These are phyloP conservation scores for Eucalyptus regnans DNA, from an alignment of 345 rosid genomes.

Conservation along the genomic window DNA sequence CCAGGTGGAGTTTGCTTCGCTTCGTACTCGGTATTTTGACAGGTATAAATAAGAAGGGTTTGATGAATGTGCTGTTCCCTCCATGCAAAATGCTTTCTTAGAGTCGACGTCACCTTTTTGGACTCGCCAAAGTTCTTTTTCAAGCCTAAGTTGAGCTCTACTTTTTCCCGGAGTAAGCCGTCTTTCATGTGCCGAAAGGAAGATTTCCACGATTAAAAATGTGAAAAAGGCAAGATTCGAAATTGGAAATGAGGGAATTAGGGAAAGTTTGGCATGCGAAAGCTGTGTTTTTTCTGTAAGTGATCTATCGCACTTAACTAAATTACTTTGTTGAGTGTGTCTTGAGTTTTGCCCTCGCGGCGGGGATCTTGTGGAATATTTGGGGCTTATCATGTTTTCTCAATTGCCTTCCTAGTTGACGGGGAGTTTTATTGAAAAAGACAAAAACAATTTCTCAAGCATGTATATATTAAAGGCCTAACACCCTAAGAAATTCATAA, in stretches of 20 bases:
- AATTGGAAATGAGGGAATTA: not conserved
- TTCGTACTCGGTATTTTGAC: not conserved
- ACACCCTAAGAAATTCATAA: not conserved
- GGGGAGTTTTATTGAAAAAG: not conserved
- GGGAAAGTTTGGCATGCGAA: not conserved
- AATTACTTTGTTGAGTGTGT: not conserved
- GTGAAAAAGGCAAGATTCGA: not conserved
- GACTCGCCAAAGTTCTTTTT: not conserved
- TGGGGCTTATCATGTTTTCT: not conserved
- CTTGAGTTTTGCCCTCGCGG: not conserved
- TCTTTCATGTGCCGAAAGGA: not conserved
- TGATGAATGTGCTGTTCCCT: not conserved
- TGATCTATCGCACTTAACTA: not conserved
- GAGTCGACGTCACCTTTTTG: not conserved
- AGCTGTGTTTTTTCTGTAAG: not conserved
- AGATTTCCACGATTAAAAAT: not conserved
- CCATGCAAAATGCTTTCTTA: not conserved
- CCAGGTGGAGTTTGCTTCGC: not conserved
- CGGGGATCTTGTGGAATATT: not conserved
- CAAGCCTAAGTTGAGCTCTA: not conserved
- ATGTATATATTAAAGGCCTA: not conserved
- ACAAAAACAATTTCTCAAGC: not conserved
- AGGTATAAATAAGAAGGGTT: not conserved
- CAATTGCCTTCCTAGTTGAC: not conserved
- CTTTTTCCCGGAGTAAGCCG: not conserved